These are phyloP conservation scores for Sclerospora graminicola DNA, from an alignment of 352 stramenopile species.

Conservation along the genomic window DNA sequence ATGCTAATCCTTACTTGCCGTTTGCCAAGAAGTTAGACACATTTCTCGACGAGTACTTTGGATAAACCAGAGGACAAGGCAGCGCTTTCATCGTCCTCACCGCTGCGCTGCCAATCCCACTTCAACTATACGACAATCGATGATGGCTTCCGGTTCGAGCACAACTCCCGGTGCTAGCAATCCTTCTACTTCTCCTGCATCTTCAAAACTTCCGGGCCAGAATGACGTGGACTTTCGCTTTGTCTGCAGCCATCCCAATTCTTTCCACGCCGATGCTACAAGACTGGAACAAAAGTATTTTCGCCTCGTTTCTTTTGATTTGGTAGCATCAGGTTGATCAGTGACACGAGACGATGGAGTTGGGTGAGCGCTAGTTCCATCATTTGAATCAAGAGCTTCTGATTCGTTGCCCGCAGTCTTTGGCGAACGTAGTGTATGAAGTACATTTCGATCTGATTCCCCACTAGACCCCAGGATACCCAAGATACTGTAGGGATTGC, in stretches of 20 bases:
- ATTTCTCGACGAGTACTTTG: too few relatives aligned
- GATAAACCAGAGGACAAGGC: too few relatives aligned
- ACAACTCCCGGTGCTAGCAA: constrained; percentile 31
- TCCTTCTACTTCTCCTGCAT: constrained; percentile 61
- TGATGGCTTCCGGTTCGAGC: constrained; percentile 47
- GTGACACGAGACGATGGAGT: constrained; percentile 7
- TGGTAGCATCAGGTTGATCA: constrained; percentile 1
- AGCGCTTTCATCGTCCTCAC: not conserved
- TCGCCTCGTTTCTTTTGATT: constrained; percentile 24
- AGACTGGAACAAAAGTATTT: constrained; percentile 86
- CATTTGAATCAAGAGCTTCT: constrained; percentile 8
- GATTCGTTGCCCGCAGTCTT: constrained; percentile 6
- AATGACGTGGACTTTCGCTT: constrained; percentile 64
- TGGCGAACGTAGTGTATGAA: constrained; percentile 3
- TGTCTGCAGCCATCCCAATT: constrained; percentile 66
- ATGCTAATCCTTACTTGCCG: constrained; percentile 68
- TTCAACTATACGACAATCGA: constrained; percentile 79
- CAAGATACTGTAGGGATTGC: constrained; percentile 79
- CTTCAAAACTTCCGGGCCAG: constrained; percentile 78
- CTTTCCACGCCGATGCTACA: constrained; percentile 64
- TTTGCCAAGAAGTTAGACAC: constrained; percentile 67
- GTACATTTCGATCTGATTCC: constrained; percentile 34
- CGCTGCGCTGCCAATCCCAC: constrained; percentile 46
- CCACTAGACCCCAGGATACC: constrained; percentile 48
- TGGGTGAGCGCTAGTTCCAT: constrained; percentile 15